These are phyloP conservation scores for Graphilbum fragrans DNA, from an alignment of 2,329 filamentous ascomycete species.

Conservation along the genomic window DNA sequence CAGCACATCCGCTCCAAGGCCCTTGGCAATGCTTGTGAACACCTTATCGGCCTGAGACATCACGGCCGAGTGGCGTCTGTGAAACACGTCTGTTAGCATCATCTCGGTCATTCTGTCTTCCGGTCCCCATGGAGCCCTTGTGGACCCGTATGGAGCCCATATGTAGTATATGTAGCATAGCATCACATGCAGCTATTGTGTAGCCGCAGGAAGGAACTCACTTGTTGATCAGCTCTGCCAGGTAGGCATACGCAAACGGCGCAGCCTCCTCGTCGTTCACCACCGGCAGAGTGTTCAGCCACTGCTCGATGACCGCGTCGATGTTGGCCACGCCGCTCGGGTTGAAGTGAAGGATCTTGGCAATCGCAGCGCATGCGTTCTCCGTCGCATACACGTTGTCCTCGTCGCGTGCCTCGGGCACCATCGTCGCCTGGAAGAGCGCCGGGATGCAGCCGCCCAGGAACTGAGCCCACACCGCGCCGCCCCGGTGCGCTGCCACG, in stretches of 20 bases:
- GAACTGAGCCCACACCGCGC: conserved; percentile 77
- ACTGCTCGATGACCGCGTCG: conserved; percentile 67
- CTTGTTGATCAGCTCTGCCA: conserved; percentile 87
- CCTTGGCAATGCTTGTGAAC: conserved; percentile 77
- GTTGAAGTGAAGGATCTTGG: conserved; percentile 93
- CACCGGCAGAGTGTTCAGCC: conserved; percentile 84
- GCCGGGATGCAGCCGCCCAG: conserved; percentile 66
- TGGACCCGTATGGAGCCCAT: no score
- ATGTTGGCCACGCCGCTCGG: conserved; percentile 61
- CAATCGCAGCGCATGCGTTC: conserved; percentile 91
- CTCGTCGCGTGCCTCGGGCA: conserved; percentile 72
- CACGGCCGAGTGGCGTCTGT: conserved; percentile 75
- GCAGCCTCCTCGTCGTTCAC: conserved; percentile 95
- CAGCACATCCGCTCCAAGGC: conserved; percentile 81
- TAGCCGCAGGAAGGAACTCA: conserved; percentile 44
- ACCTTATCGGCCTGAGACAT: conserved; percentile 65
- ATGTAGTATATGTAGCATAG: no score
- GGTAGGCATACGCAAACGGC: conserved; percentile 87
- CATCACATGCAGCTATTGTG: no score
- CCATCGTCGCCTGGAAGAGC: conserved; percentile 73
- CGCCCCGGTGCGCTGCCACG: conserved; percentile 87
- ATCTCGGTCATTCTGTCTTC: neutral
- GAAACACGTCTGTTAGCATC: neutral
- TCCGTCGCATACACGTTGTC: conserved; percentile 96
- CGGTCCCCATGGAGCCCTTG: neutral